A percentile compares a stretch with the other conserved stretches of the same genome.
These are phyloP conservation scores for Plasmodium coatneyi DNA, from an alignment of 169 alveolate species.

Conservation along the genomic window DNA sequence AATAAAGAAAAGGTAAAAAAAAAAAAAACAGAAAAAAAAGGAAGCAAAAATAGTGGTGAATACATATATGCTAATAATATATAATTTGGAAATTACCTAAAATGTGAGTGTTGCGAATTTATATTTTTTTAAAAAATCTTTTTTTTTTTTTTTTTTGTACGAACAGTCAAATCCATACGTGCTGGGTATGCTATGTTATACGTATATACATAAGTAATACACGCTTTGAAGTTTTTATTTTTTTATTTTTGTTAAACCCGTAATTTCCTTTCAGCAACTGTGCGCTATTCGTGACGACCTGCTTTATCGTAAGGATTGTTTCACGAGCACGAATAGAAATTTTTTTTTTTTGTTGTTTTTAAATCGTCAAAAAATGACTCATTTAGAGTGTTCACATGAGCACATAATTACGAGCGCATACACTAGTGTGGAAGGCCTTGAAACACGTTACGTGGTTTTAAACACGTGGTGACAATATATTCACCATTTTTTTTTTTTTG, in stretches of 20 bases:
- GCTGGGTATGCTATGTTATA: background rate
- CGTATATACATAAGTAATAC: background rate
- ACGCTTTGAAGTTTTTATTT: background rate
- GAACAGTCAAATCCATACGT: background rate
- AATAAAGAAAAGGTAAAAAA: background rate
- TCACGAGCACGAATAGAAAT: background rate
- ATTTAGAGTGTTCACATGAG: background rate
- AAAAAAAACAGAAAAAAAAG: background rate
- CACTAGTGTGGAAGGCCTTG: background rate
- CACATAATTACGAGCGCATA: background rate
- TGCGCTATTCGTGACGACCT: background rate
- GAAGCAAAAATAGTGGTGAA: background rate
- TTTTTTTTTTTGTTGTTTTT: background rate
- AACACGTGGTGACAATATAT: background rate
- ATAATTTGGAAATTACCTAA: background rate
- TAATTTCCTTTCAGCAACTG: background rate
- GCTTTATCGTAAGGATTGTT: background rate
- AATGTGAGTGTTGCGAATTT: background rate
- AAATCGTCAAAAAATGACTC: background rate
- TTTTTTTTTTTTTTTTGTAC: slow-evolving; percentile 1
- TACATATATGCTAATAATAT: background rate
- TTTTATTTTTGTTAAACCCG: background rate
- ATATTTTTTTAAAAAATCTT: background rate
- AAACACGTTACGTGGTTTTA: too few species aligned
- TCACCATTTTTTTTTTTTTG: background rate